Conservation (phyloP, 2,329 filamentous ascomycete genomes). For the Alternaria incomplexa region DNA sequence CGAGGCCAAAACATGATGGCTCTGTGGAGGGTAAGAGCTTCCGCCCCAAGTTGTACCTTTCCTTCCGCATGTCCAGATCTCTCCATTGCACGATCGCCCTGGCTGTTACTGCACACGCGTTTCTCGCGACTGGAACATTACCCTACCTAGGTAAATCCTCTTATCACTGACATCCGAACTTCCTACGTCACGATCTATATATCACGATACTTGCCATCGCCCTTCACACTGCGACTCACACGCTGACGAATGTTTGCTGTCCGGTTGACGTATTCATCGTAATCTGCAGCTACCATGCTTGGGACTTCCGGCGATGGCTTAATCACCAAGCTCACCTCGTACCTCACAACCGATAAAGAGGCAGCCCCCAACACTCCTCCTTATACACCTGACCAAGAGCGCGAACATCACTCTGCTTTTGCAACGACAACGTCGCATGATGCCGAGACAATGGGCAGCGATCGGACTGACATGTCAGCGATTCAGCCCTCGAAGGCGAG, state of each 20-base stretch:
- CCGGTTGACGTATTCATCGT: not conserved
- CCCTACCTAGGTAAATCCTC: not conserved
- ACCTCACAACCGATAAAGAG: not conserved
- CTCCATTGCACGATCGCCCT: not conserved
- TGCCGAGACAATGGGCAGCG: not conserved
- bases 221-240: not conserved
- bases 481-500: not conserved
- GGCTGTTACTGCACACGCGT: not conserved
- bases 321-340: conserved; percentile 9
- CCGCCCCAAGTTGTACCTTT: not conserved
- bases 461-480: not conserved
- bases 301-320: conserved; percentile 1
- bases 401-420: not conserved
- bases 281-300: not conserved
- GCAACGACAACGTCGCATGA: not conserved
- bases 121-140: not conserved
- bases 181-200: not conserved
- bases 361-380: not conserved
- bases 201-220: not conserved
- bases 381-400: not conserved
- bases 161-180: not conserved
- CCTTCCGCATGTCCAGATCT: not conserved
- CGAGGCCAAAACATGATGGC: not conserved
- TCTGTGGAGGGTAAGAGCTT: not conserved
- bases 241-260: not conserved